phyloP scores from a whole-genome alignment of 768 basidiomycete species.

The Agaricus sinodeliciosus region DNA sequence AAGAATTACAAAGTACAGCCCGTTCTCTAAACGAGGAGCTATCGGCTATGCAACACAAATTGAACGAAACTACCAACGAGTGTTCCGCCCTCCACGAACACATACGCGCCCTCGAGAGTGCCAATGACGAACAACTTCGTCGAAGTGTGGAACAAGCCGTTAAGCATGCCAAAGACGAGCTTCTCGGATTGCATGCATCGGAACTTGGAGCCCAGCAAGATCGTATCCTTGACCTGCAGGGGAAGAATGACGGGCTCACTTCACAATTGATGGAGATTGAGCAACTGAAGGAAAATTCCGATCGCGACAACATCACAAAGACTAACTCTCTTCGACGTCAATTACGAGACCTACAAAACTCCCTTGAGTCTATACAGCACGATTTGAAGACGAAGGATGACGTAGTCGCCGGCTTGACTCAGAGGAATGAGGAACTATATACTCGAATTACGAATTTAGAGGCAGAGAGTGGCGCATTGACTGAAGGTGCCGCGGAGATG shows the following conservation, averaged over 20 bases:
- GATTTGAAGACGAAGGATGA: constrained; percentile 2
- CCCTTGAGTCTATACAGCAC: neutral
- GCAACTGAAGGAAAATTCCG: neutral
- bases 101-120: constrained; percentile 2
- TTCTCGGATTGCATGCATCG: neutral
- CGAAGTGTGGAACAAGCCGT: constrained; percentile 3
- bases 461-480: neutral
- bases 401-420: neutral
- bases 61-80: neutral
- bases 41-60: neutral
- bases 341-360: neutral
- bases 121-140: constrained; percentile 1
- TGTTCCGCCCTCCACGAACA: constrained; percentile 5
- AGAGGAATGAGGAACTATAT: neutral
- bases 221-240: neutral
- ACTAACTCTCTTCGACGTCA: neutral
- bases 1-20: neutral
- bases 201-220: neutral
- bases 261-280: neutral
- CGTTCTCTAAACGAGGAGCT: neutral
- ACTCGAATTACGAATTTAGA: neutral
- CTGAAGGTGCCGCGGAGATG: neutral
- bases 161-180: neutral
- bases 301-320: neutral
- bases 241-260: neutral